phyloP scores from a whole-genome alignment of 495 filamentous ascomycete genomes.

The Eremomyces bilateralis region DNA sequence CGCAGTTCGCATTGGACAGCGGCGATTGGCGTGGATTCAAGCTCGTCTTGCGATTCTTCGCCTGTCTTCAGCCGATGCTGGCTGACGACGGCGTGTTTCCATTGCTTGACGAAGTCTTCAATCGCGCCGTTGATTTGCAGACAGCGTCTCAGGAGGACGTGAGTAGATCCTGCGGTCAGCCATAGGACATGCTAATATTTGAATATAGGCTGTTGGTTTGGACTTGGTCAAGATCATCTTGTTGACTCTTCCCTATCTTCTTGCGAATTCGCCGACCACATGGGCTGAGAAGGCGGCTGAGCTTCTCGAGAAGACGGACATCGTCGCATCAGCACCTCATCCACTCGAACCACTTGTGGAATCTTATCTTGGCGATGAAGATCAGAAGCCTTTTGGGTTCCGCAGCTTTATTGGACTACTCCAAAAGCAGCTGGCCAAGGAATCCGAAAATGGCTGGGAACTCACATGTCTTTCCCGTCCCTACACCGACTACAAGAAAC shows the following conservation, averaged over 20 bases:
- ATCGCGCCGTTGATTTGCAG: constrained; percentile 67
- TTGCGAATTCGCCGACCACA: constrained; percentile 44
- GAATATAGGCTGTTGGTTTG: constrained; percentile 38
- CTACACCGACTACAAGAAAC: constrained; percentile 36
- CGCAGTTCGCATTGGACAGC: constrained; percentile 37
- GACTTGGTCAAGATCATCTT: constrained; percentile 93
- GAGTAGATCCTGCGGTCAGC: constrained; percentile 17
- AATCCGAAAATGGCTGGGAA: constrained; percentile 48
- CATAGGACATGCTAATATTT: background rate
- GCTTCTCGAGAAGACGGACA: constrained; percentile 79
- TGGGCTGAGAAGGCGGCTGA: constrained; percentile 46
- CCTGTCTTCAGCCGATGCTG: constrained; percentile 54
- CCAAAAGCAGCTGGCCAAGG: constrained; percentile 63
- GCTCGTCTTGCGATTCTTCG: constrained; percentile 69
- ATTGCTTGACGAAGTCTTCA: constrained; percentile 66
- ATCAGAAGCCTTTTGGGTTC: constrained; percentile 27
- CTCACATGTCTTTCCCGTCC: constrained; percentile 67
- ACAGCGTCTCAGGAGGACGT: constrained; percentile 80
- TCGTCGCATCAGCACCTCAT: constrained; percentile 70
- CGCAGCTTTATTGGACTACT: constrained; percentile 61
- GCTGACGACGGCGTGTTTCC: constrained; percentile 74
- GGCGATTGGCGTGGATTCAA: constrained; percentile 85
- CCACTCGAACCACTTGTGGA: constrained; percentile 64
- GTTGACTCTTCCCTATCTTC: constrained; percentile 75
- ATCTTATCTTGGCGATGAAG: constrained; percentile 42